Conservation (phyloP, 2,329 filamentous ascomycete species). For the Alternaria tenuissima region DNA sequence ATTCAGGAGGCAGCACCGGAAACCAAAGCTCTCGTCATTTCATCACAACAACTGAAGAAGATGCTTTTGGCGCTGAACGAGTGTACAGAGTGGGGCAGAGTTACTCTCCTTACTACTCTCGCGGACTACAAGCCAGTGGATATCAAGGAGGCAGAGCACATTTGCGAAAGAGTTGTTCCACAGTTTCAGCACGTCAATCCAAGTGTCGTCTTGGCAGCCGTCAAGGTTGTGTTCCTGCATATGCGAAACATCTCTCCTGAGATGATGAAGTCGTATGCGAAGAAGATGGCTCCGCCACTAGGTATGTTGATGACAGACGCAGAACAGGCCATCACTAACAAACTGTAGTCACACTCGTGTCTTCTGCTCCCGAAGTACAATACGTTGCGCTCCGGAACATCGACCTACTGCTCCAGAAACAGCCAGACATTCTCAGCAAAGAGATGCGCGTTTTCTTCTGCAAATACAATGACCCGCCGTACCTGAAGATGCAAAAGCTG, state of each 20-base stretch:
- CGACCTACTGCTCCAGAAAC: constrained; percentile 91
- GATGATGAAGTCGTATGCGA: constrained; percentile 82
- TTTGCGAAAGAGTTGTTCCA: constrained; percentile 93
- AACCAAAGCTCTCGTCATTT: constrained; percentile 85
- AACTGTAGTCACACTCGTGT: constrained; percentile 83
- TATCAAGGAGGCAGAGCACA: constrained; percentile 95
- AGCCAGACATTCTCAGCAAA: constrained; percentile 95
- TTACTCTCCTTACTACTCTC: constrained; percentile 89
- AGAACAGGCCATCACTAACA: constrained; percentile 31
- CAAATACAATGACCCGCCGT: constrained; percentile 99
- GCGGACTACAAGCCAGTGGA: constrained; percentile 89
- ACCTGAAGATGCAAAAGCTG: constrained; percentile 96
- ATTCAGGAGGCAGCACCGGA: constrained; percentile 91
- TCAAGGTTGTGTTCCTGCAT: constrained; percentile 97
- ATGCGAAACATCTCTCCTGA: constrained; percentile 86
- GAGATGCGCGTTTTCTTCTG: constrained; percentile 99
- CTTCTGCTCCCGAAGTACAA: constrained; percentile 94
- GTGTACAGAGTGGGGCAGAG: constrained; percentile 97
- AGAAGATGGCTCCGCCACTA: constrained; percentile 97
- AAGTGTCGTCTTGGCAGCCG: constrained; percentile 94
- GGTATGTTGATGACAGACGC: constrained; percentile 62
- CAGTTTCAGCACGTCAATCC: constrained; percentile 99
- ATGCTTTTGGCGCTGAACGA: constrained; percentile 96
- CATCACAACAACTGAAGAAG: constrained; percentile 86
- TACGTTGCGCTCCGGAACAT: constrained; percentile 97